A percentile compares a stretch with the other conserved stretches of the same genome.
phyloP scores from a whole-genome alignment of 1,139 yeast genomes.

The Taphrina confusa region DNA sequence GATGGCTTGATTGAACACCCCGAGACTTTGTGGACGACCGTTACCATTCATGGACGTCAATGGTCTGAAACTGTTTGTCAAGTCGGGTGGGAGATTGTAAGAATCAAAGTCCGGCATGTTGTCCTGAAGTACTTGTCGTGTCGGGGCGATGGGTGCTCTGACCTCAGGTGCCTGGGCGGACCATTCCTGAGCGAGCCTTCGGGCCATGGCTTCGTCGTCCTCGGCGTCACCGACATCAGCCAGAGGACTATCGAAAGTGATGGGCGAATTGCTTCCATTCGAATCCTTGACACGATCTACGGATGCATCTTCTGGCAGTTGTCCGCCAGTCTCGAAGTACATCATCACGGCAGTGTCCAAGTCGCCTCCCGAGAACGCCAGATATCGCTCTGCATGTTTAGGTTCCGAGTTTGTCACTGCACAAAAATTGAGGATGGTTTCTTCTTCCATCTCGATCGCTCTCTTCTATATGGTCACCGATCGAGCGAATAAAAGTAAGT shows the following conservation, averaged over 20 bases:
- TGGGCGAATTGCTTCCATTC: constrained; percentile 7
- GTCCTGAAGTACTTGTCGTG: constrained; percentile 76
- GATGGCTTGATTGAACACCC: constrained; percentile 38
- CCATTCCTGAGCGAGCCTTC: constrained; percentile 62
- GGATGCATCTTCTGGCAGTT: constrained; percentile 44
- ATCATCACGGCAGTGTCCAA: constrained; percentile 83
- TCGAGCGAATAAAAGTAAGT: no score
- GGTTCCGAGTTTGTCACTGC: constrained; percentile 82
- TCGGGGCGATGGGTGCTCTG: constrained; percentile 75
- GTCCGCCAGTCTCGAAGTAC: constrained; percentile 72
- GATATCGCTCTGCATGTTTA: constrained; percentile 69
- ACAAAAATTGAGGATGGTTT: constrained; percentile 68
- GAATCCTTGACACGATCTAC: constrained; percentile 38
- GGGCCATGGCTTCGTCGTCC: constrained; percentile 64
- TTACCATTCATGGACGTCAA: constrained; percentile 16
- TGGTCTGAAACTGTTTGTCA: constrained; percentile 16
- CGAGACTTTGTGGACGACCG: constrained; percentile 24
- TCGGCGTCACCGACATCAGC: constrained; percentile 42
- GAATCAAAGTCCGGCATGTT: constrained; percentile 31
- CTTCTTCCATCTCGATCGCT: constrained; percentile 44
- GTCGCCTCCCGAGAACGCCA: constrained; percentile 77
- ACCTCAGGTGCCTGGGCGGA: constrained; percentile 49
- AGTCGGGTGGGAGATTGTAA: neutral
- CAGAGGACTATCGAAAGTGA: neutral
- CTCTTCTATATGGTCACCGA: no score